Evolutionary conservation across 2,329 filamentous ascomycete genomes (phyloP).

Genomic region (Botrytis aclada): DNA sequence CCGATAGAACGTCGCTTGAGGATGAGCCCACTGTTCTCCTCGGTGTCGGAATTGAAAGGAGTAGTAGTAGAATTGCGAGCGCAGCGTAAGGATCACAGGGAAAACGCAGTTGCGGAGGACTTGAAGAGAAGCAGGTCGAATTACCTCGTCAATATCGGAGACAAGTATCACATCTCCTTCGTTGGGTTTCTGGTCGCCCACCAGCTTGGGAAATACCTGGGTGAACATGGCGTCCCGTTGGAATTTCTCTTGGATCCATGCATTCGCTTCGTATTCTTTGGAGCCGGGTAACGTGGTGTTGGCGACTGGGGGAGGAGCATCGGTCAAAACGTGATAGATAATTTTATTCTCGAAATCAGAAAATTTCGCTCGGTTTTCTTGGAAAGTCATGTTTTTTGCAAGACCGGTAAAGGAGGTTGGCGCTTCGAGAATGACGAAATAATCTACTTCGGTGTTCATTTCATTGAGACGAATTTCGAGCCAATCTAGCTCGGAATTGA

Average conservation of each 20-base stretch:
- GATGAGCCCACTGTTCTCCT: conserved; percentile 42
- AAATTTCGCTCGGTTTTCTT: conserved; percentile 51
- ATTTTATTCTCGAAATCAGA: conserved; percentile 55
- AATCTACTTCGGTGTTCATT: conserved; percentile 58
- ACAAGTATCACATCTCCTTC: conserved; percentile 44
- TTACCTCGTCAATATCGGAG: conserved; percentile 47
- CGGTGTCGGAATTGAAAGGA: conserved; percentile 40
- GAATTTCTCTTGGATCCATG: conserved; percentile 51
- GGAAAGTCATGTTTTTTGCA: conserved; percentile 53
- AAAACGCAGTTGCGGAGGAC: conserved; percentile 40
- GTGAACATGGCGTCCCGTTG: conserved; percentile 57
- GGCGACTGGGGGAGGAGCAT: conserved; percentile 30
- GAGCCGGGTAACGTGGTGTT: neutral
- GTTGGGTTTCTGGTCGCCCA: conserved; percentile 33
- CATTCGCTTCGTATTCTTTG: conserved; percentile 38
- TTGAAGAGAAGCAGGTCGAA: conserved; percentile 38
- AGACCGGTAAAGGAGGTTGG: conserved; percentile 55
- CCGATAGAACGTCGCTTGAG: conserved; percentile 44
- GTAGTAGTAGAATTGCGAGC: conserved; percentile 41
- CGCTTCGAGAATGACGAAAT: conserved; percentile 62
- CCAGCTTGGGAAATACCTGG: conserved; percentile 46
- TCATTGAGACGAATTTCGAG: conserved; percentile 61
- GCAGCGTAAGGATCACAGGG: conserved; percentile 37
- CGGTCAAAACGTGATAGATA: conserved; percentile 54
- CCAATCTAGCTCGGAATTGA: conserved; percentile 63